These are phyloP conservation scores for Fomitopsis schrenkii DNA, from an alignment of 1,284 basidiomycete species.

Conservation along the genomic window DNA sequence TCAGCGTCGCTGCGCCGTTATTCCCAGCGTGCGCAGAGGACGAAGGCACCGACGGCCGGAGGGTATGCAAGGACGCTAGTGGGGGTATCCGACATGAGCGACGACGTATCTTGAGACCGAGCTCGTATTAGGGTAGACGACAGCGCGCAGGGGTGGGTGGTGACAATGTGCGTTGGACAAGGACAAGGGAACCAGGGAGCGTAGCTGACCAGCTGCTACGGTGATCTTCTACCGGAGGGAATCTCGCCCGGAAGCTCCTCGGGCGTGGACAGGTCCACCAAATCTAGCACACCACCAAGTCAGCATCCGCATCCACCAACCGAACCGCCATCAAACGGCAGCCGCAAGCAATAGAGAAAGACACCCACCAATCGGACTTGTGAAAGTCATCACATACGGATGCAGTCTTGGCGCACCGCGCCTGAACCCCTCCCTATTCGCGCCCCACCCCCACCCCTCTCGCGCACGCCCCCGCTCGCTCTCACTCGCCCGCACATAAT, in stretches of 20 bases:
- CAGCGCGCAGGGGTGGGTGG: not conserved
- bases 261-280: conserved; percentile 2
- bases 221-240: not conserved
- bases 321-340: not conserved
- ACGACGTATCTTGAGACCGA: too few relatives aligned
- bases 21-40: not conserved
- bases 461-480: not conserved
- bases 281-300: not conserved
- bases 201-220: not conserved
- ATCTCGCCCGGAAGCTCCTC: not conserved
- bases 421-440: not conserved
- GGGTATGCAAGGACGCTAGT: not conserved
- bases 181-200: not conserved
- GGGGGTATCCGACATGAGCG: too few relatives aligned
- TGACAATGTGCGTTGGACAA: not conserved
- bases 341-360: not conserved
- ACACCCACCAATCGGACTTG: conserved; percentile 28
- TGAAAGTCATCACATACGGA: conserved; percentile 32
- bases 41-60: not conserved
- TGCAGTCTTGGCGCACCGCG: conserved; percentile 17
- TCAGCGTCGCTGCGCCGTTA: not conserved
- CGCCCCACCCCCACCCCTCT: not conserved
- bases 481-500: not conserved
- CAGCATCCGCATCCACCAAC: not conserved
- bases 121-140: not conserved